These are phyloP conservation scores for Saccharomyces hybrid DNA, from an alignment of 1,139 yeast genomes.

Conservation along the genomic window DNA sequence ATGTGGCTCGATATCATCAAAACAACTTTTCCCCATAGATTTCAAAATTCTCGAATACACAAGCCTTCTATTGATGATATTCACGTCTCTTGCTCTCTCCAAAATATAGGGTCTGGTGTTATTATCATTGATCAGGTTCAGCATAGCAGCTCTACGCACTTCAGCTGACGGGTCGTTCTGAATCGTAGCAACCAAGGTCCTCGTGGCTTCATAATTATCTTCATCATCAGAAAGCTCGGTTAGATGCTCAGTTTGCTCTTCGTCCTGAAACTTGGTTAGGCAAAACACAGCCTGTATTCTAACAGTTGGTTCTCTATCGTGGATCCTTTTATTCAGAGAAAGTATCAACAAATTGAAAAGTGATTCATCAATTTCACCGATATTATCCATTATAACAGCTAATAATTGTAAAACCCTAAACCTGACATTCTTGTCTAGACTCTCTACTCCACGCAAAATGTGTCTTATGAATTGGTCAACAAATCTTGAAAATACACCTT, in stretches of 20 bases:
- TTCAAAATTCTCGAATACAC: slow-evolving; percentile 65
- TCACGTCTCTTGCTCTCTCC: slow-evolving; percentile 78
- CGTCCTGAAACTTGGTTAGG: slow-evolving; percentile 67
- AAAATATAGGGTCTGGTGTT: slow-evolving; percentile 52
- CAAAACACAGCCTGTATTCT: slow-evolving; percentile 80
- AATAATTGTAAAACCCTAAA: slow-evolving; percentile 74
- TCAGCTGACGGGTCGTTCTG: slow-evolving; percentile 82
- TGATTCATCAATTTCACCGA: slow-evolving; percentile 72
- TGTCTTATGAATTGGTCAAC: slow-evolving; percentile 58
- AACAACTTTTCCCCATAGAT: slow-evolving; percentile 51
- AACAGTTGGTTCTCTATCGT: slow-evolving; percentile 73
- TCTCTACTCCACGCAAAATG: slow-evolving; percentile 65
- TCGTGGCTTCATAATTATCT: slow-evolving; percentile 41
- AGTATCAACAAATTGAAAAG: slow-evolving; percentile 56
- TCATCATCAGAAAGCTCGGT: slow-evolving; percentile 34
- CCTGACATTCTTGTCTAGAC: slow-evolving; percentile 70
- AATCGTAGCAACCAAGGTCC: slow-evolving; percentile 47
- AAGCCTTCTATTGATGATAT: slow-evolving; percentile 61
- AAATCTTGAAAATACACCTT: slow-evolving; percentile 43
- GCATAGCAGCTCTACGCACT: slow-evolving; percentile 76
- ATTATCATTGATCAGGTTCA: slow-evolving; percentile 53
- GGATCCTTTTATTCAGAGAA: slow-evolving; percentile 55
- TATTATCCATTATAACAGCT: slow-evolving; percentile 62
- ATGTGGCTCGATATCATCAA: slow-evolving; percentile 48
- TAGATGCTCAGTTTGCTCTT: slow-evolving; percentile 23